Evolutionary conservation across 164 flowering plant species (phyloP).

Genomic region (Berberis thunbergii): DNA sequence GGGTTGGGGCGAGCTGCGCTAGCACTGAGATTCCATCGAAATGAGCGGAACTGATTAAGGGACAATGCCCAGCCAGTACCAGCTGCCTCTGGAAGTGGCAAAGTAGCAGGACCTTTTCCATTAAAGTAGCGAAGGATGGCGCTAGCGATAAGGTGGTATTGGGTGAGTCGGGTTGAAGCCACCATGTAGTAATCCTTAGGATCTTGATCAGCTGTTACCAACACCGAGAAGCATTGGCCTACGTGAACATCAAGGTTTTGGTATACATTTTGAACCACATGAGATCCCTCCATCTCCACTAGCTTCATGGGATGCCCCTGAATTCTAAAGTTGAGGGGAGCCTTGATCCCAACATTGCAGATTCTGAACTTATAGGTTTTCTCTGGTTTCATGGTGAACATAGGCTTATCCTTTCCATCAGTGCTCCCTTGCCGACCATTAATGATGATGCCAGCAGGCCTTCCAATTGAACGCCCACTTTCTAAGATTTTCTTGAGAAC

Average conservation of each 20-base stretch:
- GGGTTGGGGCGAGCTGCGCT: no score
- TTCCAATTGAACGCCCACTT: not conserved
- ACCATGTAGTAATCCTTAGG: not conserved
- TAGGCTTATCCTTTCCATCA: not conserved
- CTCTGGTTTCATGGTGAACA: not conserved
- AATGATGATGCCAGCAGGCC: not conserved
- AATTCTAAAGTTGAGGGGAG: not conserved
- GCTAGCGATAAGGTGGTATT: not conserved
- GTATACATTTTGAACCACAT: not conserved
- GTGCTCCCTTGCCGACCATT: not conserved
- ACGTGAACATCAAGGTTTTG: not conserved
- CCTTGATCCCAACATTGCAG: not conserved
- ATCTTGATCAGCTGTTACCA: not conserved
- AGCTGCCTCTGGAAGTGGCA: not conserved
- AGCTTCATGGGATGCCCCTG: not conserved
- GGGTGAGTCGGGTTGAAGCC: not conserved
- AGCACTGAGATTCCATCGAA: no score
- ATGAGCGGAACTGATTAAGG: not conserved
- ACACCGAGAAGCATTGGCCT: not conserved
- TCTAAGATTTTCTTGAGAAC: not conserved
- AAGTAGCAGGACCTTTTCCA: no score
- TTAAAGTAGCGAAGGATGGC: not conserved
- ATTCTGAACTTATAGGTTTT: not conserved
- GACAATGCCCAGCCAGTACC: not conserved
- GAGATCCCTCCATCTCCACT: not conserved